These are phyloP conservation scores for Suillus clintonianus DNA, from an alignment of 768 basidiomycete genomes.

Conservation along the genomic window DNA sequence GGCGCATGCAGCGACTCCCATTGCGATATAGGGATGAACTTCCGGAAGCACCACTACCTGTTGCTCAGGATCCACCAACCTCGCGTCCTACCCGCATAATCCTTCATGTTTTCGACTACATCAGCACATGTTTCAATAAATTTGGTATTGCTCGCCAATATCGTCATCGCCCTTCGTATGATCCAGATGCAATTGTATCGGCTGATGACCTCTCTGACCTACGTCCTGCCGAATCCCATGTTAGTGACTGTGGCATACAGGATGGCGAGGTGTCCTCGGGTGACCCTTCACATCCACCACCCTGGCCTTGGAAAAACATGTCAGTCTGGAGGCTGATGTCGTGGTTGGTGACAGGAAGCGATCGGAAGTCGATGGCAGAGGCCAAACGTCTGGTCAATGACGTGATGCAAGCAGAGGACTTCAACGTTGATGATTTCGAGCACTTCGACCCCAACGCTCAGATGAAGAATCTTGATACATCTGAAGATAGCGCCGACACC, in stretches of 20 bases:
- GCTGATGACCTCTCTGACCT: neutral
- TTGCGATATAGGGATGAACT: too few species aligned
- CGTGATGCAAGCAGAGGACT: neutral
- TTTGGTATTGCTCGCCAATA: too few species aligned
- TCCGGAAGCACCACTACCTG: too few species aligned
- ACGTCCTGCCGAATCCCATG: neutral
- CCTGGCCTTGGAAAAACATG: slow-evolving; percentile 12
- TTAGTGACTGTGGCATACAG: neutral
- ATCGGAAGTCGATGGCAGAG: slow-evolving; percentile 5
- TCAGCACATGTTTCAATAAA: too few species aligned
- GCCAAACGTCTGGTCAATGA: neutral
- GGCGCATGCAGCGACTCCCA: too few species aligned
- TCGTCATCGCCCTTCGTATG: too few species aligned
- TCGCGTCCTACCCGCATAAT: too few species aligned
- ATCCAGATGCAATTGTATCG: too few species aligned
- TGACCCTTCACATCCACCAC: neutral
- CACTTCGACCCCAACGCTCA: neutral
- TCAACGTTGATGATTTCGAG: neutral
- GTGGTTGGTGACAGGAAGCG: slow-evolving; percentile 2
- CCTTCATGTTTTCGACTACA: too few species aligned
- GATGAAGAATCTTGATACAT: neutral
- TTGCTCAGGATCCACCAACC: too few species aligned
- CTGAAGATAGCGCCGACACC: neutral
- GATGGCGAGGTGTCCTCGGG: neutral
- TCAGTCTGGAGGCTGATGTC: slow-evolving; percentile 8